These are phyloP conservation scores for Leccinum arenicola DNA, from an alignment of 768 basidiomycete species.

Conservation along the genomic window DNA sequence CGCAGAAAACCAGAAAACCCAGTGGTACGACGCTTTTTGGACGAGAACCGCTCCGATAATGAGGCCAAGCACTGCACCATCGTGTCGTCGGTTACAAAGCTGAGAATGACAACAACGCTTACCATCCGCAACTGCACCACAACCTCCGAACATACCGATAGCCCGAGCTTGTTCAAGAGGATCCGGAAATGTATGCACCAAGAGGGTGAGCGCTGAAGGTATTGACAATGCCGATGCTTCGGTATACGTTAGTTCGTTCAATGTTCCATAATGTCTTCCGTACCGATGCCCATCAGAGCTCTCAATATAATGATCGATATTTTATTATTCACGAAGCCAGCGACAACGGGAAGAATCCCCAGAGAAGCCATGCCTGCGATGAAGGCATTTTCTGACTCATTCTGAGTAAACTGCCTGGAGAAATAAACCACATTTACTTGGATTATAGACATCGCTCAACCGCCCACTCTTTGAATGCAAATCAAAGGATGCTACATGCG, in stretches of 20 bases:
- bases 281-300: slow-evolving; percentile 49
- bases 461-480: slow-evolving; percentile 21
- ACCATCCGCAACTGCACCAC: slow-evolving; percentile 47
- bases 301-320: slow-evolving; percentile 49
- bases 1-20: slow-evolving; percentile 51
- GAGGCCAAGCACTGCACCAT: slow-evolving; percentile 37
- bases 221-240: slow-evolving; percentile 48
- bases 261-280: background rate
- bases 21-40: slow-evolving; percentile 40
- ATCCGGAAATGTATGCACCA: slow-evolving; percentile 50
- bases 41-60: slow-evolving; percentile 45
- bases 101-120: background rate
- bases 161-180: slow-evolving; percentile 46
- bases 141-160: slow-evolving; percentile 44
- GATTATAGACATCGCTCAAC: slow-evolving; percentile 24
- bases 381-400: slow-evolving; percentile 42
- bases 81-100: background rate
- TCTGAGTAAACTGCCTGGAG: slow-evolving; percentile 27
- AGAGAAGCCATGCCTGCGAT: slow-evolving; percentile 39
- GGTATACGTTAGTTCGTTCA: slow-evolving; percentile 1
- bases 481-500: slow-evolving; percentile 6
- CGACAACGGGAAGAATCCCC: slow-evolving; percentile 42
- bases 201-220: slow-evolving; percentile 48
- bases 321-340: slow-evolving; percentile 46
- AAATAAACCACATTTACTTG: slow-evolving; percentile 29